phyloP scores from a whole-genome alignment of 2,329 filamentous ascomycete genomes.

The Colletotrichum destructivum region DNA sequence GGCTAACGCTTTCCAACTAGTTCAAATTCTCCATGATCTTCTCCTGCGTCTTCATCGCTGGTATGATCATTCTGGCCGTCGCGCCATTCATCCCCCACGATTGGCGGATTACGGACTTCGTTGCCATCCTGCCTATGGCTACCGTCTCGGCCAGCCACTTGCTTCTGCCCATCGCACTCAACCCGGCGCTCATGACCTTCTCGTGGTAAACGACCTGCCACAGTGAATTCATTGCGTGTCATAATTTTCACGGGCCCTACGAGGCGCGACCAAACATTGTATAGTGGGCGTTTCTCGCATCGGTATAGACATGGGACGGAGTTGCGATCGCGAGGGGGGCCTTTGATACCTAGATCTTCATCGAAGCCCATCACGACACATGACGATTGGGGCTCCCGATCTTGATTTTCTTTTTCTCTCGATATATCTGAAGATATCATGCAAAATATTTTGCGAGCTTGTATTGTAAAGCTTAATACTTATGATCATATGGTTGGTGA shows the following conservation, averaged over 20 bases:
- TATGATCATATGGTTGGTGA: background rate
- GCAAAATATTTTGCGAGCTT: conserved; percentile 17
- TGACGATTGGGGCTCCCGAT: conserved; percentile 14
- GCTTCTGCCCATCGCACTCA: conserved; percentile 79
- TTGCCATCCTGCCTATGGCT: conserved; percentile 83
- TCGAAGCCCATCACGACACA: conserved; percentile 31
- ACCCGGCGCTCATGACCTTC: conserved; percentile 86
- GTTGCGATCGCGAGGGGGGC: conserved; percentile 17
- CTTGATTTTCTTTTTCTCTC: conserved; percentile 12
- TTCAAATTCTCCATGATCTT: conserved; percentile 83
- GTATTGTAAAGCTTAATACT: conserved; percentile 31
- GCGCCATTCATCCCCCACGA: conserved; percentile 75
- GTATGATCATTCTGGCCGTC: conserved; percentile 76
- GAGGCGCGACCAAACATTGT: conserved; percentile 27
- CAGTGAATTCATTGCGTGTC: background rate
- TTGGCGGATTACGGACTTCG: conserved; percentile 79
- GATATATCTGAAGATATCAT: conserved; percentile 10
- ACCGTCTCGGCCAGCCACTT: conserved; percentile 80
- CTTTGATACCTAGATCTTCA: conserved; percentile 38
- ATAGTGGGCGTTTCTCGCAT: conserved; percentile 33
- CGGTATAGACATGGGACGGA: conserved; percentile 40
- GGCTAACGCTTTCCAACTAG: conserved; percentile 47
- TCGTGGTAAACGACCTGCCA: conserved; percentile 71
- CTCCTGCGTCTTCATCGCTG: conserved; percentile 69
- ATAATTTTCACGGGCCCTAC: conserved; percentile 32